Evolutionary conservation across 116 monocot genomes (phyloP).

Genomic region (Thalassia testudinum): DNA sequence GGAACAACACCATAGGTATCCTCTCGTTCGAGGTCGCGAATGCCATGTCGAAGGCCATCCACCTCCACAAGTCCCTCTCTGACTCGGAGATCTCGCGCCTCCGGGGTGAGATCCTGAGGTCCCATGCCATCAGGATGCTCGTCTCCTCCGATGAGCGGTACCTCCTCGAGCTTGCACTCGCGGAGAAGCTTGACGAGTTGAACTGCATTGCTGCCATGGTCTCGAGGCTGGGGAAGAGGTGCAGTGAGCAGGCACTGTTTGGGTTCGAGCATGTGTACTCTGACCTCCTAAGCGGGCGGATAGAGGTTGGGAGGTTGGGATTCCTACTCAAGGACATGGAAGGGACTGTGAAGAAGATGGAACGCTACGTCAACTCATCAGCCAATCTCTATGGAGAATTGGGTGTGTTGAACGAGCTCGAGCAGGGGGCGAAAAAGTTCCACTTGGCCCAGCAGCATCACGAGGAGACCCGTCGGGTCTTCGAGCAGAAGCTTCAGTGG

Average conservation of each 20-base stretch:
- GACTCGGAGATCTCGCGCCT: conserved; percentile 28
- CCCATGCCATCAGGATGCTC: conserved; percentile 31
- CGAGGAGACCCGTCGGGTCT: conserved; percentile 32
- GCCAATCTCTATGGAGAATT: conserved; percentile 59
- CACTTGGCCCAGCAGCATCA: conserved; percentile 17
- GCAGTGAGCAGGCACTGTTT: conserved; percentile 38
- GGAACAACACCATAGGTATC: conserved; percentile 32
- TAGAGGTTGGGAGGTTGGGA: conserved; percentile 19
- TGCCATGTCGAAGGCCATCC: conserved; percentile 55
- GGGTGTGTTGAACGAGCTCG: conserved; percentile 57
- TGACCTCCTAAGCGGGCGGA: conserved; percentile 39
- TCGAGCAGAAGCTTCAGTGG: conserved; percentile 77
- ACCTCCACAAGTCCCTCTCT: conserved; percentile 48
- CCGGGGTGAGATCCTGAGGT: conserved; percentile 19
- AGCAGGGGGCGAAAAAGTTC: conserved; percentile 61
- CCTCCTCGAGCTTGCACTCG: conserved; percentile 42
- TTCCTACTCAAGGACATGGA: conserved; percentile 28
- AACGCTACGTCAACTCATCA: conserved; percentile 44
- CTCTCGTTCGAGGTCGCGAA: conserved; percentile 65
- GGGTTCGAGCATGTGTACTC: conserved; percentile 83
- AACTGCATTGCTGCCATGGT: conserved; percentile 49
- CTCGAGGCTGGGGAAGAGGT: conserved; percentile 54
- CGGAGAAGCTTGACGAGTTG: conserved; percentile 65
- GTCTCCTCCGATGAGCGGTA: conserved; percentile 30
- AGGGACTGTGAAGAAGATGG: conserved; percentile 48